Conservation (phyloP, 2,329 filamentous ascomycete species). For the Capronia epimyces region DNA sequence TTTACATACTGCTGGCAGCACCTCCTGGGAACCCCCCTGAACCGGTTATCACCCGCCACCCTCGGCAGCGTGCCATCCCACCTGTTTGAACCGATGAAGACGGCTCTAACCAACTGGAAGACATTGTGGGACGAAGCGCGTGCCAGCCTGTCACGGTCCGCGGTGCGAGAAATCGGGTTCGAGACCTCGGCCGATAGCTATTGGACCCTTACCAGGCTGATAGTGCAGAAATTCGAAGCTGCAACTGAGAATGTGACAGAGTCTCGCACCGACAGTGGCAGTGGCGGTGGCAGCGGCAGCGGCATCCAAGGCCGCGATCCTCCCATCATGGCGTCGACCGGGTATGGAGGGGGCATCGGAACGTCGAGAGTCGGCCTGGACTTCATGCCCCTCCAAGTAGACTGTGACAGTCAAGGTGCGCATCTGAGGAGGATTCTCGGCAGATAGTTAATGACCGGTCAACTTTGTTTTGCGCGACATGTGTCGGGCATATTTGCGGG, state of each 20-base stretch:
- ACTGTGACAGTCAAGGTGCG: conserved; percentile 23
- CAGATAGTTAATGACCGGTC: not conserved
- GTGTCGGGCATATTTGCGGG: no score
- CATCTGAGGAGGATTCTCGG: conserved; percentile 23
- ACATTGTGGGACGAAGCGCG: conserved; percentile 37
- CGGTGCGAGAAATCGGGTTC: conserved; percentile 40
- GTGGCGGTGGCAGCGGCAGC: not conserved
- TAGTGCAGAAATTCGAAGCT: conserved; percentile 19
- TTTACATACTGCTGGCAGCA: conserved; percentile 41
- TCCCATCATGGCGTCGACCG: conserved; percentile 1
- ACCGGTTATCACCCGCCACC: conserved; percentile 19
- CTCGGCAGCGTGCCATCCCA: conserved; percentile 6
- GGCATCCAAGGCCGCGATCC: conserved; percentile 1
- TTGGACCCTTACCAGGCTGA: conserved; percentile 22
- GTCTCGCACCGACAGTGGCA: not conserved
- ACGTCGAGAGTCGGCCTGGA: conserved; percentile 9
- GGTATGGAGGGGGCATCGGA: not conserved
- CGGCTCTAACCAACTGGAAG: conserved; percentile 38
- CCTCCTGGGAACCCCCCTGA: conserved; percentile 35
- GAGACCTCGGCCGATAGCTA: conserved; percentile 26
- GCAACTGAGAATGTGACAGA: not conserved
- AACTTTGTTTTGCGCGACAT: no score
- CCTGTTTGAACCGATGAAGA: conserved; percentile 32
- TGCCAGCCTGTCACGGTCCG: conserved; percentile 30
- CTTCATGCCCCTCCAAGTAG: conserved; percentile 23